Conservation (phyloP, 2,329 filamentous ascomycete genomes). For the Fusarium agapanthi region DNA sequence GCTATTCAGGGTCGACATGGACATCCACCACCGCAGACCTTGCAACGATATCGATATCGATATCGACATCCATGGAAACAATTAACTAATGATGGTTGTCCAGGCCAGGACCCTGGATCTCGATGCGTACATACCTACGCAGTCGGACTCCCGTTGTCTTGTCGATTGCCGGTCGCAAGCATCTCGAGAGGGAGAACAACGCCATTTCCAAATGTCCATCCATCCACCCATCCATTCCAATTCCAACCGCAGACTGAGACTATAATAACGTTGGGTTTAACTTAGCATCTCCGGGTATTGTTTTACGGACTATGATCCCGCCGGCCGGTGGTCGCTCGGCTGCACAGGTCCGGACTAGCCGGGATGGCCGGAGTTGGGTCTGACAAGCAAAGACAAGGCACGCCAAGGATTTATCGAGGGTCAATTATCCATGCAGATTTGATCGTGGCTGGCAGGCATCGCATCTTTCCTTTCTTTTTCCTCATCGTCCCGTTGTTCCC, state of each 20-base stretch:
- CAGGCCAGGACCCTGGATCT: not conserved
- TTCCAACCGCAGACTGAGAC: constrained; percentile 4
- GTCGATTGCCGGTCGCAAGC: constrained; percentile 23
- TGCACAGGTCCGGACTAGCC: constrained; percentile 32
- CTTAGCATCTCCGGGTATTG: constrained; percentile 8
- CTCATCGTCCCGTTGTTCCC: constrained; percentile 10
- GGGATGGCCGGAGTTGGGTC: not conserved
- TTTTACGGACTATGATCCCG: constrained; percentile 22
- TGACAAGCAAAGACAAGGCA: not conserved
- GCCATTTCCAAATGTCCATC: constrained; percentile 16
- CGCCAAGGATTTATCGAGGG: not conserved
- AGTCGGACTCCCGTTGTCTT: constrained; percentile 17
- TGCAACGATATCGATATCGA: not conserved
- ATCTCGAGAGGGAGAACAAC: constrained; percentile 22
- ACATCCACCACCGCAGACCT: constrained; percentile 6
- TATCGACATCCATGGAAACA: not conserved
- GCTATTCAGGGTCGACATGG: constrained; percentile 1
- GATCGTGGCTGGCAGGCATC: constrained; percentile 10
- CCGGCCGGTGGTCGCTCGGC: constrained; percentile 27
- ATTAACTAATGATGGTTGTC: not conserved
- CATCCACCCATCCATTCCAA: not conserved
- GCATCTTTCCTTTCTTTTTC: constrained; percentile 5
- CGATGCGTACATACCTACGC: not conserved
- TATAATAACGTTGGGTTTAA: not conserved
- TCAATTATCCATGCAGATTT: not conserved